A percentile compares a stretch with the other conserved stretches of the same genome.
Evolutionary conservation across 2,329 filamentous ascomycete genomes (phyloP).

Genomic region (Herpotrichia juniperi): DNA sequence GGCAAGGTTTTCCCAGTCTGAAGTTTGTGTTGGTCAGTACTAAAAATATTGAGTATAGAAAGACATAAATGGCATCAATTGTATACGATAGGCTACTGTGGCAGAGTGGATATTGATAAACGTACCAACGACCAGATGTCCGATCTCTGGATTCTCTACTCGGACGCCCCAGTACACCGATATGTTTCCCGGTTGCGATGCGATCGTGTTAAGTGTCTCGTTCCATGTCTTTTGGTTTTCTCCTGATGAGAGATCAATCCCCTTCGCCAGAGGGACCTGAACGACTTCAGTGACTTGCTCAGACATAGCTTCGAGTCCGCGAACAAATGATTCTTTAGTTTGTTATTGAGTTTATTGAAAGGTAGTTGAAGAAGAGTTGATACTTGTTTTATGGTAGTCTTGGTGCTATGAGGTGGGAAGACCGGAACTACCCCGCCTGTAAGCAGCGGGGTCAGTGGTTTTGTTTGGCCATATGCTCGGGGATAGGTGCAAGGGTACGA

Average conservation of each 20-base stretch:
- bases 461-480: too few relatives aligned
- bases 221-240: constrained; percentile 39
- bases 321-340: too few relatives aligned
- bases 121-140: constrained; percentile 51
- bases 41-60: too few relatives aligned
- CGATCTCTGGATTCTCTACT: constrained; percentile 46
- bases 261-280: constrained; percentile 45
- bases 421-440: too few relatives aligned
- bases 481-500: too few relatives aligned
- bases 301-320: too few relatives aligned
- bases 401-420: too few relatives aligned
- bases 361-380: background rate
- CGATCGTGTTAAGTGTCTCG: constrained; percentile 40
- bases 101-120: constrained; percentile 2
- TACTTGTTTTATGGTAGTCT: too few relatives aligned
- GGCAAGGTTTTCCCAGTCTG: constrained; percentile 52
- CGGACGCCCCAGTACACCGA: constrained; percentile 43
- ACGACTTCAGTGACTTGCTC: constrained; percentile 47
- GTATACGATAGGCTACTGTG: background rate
- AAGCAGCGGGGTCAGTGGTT: too few relatives aligned
- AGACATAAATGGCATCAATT: too few relatives aligned
- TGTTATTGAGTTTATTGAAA: background rate
- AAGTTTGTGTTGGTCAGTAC: too few relatives aligned
- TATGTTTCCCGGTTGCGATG: constrained; percentile 44
- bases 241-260: constrained; percentile 26